These are phyloP conservation scores for Pulicaria dysenterica DNA, from an alignment of 129 eudicot species.

Conservation along the genomic window DNA sequence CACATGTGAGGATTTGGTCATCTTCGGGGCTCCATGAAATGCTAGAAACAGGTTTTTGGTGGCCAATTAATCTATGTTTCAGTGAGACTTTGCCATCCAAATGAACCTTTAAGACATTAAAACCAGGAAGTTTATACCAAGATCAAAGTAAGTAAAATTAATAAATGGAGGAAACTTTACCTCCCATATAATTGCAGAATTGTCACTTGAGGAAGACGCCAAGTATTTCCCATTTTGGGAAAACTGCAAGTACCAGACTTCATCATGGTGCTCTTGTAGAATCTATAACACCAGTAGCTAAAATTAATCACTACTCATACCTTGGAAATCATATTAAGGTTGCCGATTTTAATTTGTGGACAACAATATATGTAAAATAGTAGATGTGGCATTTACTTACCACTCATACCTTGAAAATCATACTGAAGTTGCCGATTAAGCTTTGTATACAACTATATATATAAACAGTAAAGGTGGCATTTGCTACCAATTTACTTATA, in stretches of 20 bases:
- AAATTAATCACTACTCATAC: slow-evolving; percentile 1
- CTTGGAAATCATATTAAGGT: neutral
- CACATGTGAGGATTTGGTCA: slow-evolving; percentile 80
- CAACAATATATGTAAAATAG: too few species aligned
- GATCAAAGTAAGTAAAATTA: slow-evolving; percentile 1
- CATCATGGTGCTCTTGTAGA: slow-evolving; percentile 70
- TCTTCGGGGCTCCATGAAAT: slow-evolving; percentile 85
- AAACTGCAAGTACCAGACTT: slow-evolving; percentile 91
- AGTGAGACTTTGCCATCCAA: slow-evolving; percentile 54
- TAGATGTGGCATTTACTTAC: neutral
- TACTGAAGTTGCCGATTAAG: neutral
- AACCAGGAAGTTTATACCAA: neutral
- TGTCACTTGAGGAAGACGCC: slow-evolving; percentile 87
- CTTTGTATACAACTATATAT: too few species aligned
- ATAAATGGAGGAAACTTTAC: slow-evolving; percentile 33
- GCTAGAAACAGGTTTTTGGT: slow-evolving; percentile 72
- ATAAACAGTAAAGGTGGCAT: neutral
- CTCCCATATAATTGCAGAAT: slow-evolving; percentile 92
- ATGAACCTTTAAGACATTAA: slow-evolving; percentile 49
- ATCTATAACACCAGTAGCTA: slow-evolving; percentile 45
- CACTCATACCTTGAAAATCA: neutral
- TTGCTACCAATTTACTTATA: too few species aligned
- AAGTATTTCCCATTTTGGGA: slow-evolving; percentile 84
- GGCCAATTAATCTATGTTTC: slow-evolving; percentile 72
- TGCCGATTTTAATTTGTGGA: too few species aligned